Conservation (phyloP, 176 grass and related monocot species). For the Phoenix dactylifera region DNA sequence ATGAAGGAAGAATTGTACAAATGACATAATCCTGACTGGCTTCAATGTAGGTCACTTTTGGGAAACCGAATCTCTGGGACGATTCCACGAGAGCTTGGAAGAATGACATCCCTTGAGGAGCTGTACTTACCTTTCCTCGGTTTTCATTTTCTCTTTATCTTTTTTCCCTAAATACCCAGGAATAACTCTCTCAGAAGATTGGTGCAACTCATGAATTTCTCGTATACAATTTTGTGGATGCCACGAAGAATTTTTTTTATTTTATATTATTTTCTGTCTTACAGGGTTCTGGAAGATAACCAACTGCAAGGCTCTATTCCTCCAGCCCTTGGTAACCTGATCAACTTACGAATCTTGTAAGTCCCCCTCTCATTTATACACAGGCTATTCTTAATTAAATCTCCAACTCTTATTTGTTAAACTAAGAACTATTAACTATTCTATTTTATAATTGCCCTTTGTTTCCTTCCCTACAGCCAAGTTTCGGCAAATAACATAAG, state of each 20-base stretch:
- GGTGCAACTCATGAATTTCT: no score
- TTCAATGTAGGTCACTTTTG: not conserved
- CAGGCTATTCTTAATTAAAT: not conserved
- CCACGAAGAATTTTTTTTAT: no score
- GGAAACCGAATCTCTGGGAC: not conserved
- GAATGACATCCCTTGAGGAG: not conserved
- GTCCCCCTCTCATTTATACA: not conserved
- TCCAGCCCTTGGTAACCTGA: not conserved
- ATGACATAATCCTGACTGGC: no score
- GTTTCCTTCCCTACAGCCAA: not conserved
- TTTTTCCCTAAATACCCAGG: no score
- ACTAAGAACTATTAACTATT: not conserved
- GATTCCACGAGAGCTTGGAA: constrained; percentile 9
- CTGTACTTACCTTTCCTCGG: not conserved
- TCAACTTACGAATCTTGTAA: not conserved
- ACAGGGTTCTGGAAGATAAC: not conserved
- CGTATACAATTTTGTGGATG: no score
- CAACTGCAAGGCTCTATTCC: constrained; percentile 4
- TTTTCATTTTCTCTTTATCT: not conserved
- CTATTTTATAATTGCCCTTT: not conserved
- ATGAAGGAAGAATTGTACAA: no score
- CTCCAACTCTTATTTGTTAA: not conserved
- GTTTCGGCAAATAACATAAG: constrained; percentile 1
- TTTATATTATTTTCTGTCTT: no score
- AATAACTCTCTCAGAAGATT: no score